Percentiles rank a stretch among this genome's conserved stretches.
phyloP scores from a whole-genome alignment of 2,329 filamentous ascomycete genomes.

The Alternaria arbusti region DNA sequence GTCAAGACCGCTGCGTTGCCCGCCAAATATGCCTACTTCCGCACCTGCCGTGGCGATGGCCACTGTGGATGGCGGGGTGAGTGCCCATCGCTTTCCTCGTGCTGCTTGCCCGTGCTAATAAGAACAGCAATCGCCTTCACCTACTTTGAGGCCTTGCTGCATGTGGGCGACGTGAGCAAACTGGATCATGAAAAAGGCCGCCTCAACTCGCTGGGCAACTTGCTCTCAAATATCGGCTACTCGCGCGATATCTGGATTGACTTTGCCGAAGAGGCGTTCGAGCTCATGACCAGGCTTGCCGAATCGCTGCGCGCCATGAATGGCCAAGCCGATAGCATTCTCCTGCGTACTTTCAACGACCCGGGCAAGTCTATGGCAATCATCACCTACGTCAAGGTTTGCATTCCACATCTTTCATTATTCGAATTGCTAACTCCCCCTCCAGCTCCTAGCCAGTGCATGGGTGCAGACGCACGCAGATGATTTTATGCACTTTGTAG shows the following conservation, averaged over 20 bases:
- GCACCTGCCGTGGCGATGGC: constrained; percentile 87
- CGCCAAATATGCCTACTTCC: constrained; percentile 84
- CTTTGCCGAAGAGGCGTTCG: constrained; percentile 77
- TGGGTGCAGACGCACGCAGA: constrained; percentile 79
- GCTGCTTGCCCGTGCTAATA: constrained; percentile 33
- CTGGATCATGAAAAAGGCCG: constrained; percentile 75
- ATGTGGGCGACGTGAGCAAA: constrained; percentile 67
- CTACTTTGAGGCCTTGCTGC: constrained; percentile 87
- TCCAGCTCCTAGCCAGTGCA: constrained; percentile 78
- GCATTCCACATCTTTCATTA: constrained; percentile 15
- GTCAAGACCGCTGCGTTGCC: constrained; percentile 86
- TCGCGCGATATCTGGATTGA: constrained; percentile 76
- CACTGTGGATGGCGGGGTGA: constrained; percentile 98
- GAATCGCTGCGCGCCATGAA: constrained; percentile 62
- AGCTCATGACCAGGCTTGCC: constrained; percentile 70
- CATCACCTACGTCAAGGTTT: constrained; percentile 79
- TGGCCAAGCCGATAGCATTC: constrained; percentile 56
- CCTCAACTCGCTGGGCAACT: constrained; percentile 72
- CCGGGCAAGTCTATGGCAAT: constrained; percentile 71
- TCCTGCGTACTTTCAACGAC: constrained; percentile 78
- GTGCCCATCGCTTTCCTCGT: constrained; percentile 37
- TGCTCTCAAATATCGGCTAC: constrained; percentile 74
- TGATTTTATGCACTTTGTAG: constrained; percentile 75
- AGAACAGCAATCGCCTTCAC: constrained; percentile 82
- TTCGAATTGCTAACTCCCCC: constrained; percentile 15